Conservation (phyloP, 2,329 filamentous ascomycete species). For the Elsinoe necatrix region DNA sequence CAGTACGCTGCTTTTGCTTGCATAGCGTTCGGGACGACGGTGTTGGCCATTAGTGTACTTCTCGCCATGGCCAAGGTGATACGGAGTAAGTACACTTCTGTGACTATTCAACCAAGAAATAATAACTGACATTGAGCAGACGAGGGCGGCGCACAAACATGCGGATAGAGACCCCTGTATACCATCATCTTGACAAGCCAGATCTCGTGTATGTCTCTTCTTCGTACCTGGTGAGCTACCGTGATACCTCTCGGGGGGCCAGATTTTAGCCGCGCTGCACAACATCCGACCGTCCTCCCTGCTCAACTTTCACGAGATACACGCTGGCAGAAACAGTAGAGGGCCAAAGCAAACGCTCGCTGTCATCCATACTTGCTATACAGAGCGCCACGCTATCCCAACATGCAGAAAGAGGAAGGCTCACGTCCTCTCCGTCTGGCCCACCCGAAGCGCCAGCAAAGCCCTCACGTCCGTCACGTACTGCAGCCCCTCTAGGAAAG, state of each 20-base stretch:
- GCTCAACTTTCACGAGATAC: too few species aligned
- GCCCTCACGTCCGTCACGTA: constrained; percentile 95
- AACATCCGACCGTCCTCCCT: too few species aligned
- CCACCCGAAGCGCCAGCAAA: constrained; percentile 76
- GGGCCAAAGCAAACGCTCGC: background rate
- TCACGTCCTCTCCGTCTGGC: constrained; percentile 48
- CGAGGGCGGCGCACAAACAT: constrained; percentile 18
- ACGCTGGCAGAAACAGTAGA: background rate
- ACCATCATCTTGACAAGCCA: background rate
- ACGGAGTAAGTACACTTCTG: constrained; percentile 21
- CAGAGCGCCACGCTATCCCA: background rate
- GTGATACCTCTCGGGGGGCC: too few species aligned
- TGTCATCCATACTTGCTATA: constrained; percentile 4
- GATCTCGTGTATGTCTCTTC: background rate
- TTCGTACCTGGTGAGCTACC: background rate
- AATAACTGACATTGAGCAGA: constrained; percentile 5
- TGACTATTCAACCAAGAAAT: background rate
- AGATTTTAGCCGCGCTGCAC: too few species aligned
- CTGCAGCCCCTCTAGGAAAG: constrained; percentile 85
- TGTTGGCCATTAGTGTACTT: constrained; percentile 73
- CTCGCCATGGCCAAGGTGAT: constrained; percentile 63
- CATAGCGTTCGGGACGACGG: constrained; percentile 67
- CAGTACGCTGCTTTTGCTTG: constrained; percentile 62
- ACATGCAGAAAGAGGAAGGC: background rate
- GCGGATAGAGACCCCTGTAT: constrained; percentile 12